Conservation (phyloP, 106 monocot genomes). For the Ottelia alismoides region DNA sequence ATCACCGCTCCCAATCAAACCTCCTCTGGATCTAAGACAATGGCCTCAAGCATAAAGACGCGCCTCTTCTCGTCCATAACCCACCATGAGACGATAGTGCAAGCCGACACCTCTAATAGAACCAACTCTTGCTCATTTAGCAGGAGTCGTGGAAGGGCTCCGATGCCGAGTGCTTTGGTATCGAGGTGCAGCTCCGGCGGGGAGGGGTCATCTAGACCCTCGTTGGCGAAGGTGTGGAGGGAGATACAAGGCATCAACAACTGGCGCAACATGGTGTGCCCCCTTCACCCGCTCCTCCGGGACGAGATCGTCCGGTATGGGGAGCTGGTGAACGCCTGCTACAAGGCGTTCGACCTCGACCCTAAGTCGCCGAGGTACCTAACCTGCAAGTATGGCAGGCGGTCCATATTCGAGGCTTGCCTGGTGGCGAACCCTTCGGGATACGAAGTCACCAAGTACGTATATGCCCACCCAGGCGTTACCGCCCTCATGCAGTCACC, state of each 20-base stretch:
- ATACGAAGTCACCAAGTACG: slow-evolving; percentile 29
- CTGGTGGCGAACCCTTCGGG: slow-evolving; percentile 1
- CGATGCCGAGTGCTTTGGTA: too few relatives aligned
- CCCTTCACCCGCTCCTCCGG: slow-evolving; percentile 17
- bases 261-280: slow-evolving; percentile 12
- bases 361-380: slow-evolving; percentile 15
- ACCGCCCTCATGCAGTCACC: background rate
- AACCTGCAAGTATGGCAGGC: slow-evolving; percentile 24
- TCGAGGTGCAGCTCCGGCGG: too few relatives aligned
- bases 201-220: too few relatives aligned
- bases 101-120: too few relatives aligned
- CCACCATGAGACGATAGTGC: too few relatives aligned
- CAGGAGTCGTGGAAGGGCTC: too few relatives aligned
- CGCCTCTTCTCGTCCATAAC: too few relatives aligned
- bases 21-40: too few relatives aligned
- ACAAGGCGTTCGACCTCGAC: slow-evolving; percentile 31
- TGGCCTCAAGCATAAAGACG: too few relatives aligned
- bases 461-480: slow-evolving; percentile 20
- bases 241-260: slow-evolving; percentile 19
- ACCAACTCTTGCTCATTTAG: too few relatives aligned
- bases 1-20: too few relatives aligned
- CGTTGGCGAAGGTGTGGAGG: slow-evolving; percentile 12
- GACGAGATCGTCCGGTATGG: slow-evolving; percentile 29
- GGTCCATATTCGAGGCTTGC: slow-evolving; percentile 1
- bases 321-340: slow-evolving; percentile 22